These are phyloP conservation scores for Theobroma cacao DNA, from an alignment of 345 rosid species.

Conservation along the genomic window DNA sequence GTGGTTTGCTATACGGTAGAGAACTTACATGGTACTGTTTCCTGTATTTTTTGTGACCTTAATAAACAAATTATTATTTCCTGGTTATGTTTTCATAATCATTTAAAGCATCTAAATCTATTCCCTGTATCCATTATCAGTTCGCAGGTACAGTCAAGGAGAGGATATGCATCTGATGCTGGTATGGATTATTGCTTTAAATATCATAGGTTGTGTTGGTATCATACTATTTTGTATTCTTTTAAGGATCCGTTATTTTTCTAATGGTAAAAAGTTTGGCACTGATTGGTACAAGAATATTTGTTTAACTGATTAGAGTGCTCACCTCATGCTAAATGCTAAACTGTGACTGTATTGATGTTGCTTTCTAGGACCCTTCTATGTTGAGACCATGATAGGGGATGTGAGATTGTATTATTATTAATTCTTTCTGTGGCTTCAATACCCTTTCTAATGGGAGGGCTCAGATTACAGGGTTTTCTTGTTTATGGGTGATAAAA, in stretches of 20 bases:
- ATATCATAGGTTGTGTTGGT: background rate
- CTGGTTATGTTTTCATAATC: background rate
- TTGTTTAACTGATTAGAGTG: background rate
- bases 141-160: constrained; percentile 41
- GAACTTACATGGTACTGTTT: constrained; percentile 36
- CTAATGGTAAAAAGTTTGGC: background rate
- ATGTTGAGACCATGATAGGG: background rate
- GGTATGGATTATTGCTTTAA: constrained; percentile 35
- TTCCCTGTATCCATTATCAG: constrained; percentile 34
- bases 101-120: background rate
- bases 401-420: background rate
- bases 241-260: background rate
- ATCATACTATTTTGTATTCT: background rate
- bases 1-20: constrained; percentile 27
- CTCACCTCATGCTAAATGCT: background rate
- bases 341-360: background rate
- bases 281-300: background rate
- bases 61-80: background rate
- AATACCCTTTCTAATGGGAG: background rate
- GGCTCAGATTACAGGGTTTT: background rate
- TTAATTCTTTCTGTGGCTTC: background rate
- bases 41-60: background rate
- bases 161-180: constrained; percentile 78
- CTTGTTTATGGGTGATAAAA: background rate
- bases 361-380: background rate